A percentile compares a stretch with the other conserved stretches of the same genome.
phyloP scores from a whole-genome alignment of 345 rosid genomes.

The Angophora floribunda region DNA sequence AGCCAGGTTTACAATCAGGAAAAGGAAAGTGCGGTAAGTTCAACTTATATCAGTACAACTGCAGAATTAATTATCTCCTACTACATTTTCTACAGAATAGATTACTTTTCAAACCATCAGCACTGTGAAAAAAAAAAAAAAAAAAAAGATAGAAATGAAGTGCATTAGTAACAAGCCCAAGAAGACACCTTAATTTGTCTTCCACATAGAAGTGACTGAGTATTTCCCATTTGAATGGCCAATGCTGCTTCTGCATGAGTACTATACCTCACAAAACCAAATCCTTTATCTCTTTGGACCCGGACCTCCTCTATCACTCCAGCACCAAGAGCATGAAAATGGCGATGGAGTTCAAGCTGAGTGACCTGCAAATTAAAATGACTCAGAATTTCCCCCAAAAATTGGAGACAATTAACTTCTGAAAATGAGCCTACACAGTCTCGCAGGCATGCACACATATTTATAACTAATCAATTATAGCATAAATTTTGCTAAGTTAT shows the following conservation, averaged over 20 bases:
- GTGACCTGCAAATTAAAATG: slow-evolving; percentile 47
- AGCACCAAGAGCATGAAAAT: slow-evolving; percentile 78
- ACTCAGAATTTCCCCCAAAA: not conserved
- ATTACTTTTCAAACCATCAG: not conserved
- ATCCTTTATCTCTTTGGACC: slow-evolving; percentile 89
- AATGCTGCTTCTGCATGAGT: slow-evolving; percentile 79
- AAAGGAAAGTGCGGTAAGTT: not conserved
- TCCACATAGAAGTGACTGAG: slow-evolving; percentile 66
- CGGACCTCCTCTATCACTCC: slow-evolving; percentile 93
- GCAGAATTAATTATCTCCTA: not conserved
- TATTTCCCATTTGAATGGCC: slow-evolving; percentile 87
- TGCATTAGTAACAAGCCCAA: not conserved
- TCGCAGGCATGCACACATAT: not conserved
- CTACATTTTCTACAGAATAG: not conserved
- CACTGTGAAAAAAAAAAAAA: not conserved
- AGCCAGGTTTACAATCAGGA: fast-evolving
- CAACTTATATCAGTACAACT: not conserved
- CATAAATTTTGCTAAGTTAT: not conserved
- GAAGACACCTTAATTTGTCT: slow-evolving; percentile 71
- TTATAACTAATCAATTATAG: not conserved
- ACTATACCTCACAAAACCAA: slow-evolving; percentile 91
- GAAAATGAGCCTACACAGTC: not conserved
- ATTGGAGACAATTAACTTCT: not conserved
- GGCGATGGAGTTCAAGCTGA: slow-evolving; percentile 81
- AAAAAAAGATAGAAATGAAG: not conserved